These are phyloP conservation scores for Comarum palustre DNA, from an alignment of 306 rosid genomes.

Conservation along the genomic window DNA sequence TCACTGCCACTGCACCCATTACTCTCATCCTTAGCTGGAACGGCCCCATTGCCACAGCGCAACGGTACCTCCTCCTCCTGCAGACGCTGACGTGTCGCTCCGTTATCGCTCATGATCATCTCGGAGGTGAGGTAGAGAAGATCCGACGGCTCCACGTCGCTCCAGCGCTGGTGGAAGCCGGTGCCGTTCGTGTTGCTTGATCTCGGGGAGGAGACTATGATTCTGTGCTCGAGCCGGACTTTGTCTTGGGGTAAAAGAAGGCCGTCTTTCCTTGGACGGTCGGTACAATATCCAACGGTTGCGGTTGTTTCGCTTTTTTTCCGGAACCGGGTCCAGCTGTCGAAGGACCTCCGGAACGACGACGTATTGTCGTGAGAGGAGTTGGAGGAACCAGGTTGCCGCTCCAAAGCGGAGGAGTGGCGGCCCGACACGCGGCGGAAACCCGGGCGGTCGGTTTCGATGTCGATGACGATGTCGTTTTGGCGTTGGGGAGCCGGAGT, in stretches of 20 bases:
- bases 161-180: slow-evolving; percentile 59
- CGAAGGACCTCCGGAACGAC: slow-evolving; percentile 63
- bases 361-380: slow-evolving; percentile 11
- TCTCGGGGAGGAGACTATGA: slow-evolving; percentile 52
- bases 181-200: not conserved
- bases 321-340: slow-evolving; percentile 35
- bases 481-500: not conserved
- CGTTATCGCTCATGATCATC: slow-evolving; percentile 55
- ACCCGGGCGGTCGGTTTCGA: slow-evolving; percentile 33
- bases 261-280: slow-evolving; percentile 66
- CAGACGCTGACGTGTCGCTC: slow-evolving; percentile 16
- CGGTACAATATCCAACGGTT: slow-evolving; percentile 40
- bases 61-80: slow-evolving; percentile 2
- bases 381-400: not conserved
- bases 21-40: not conserved
- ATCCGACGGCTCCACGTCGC: slow-evolving; percentile 71
- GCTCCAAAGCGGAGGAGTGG: slow-evolving; percentile 73
- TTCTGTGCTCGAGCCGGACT: slow-evolving; percentile 61
- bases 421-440: slow-evolving; percentile 45
- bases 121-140: slow-evolving; percentile 67
- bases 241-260: slow-evolving; percentile 36
- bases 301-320: slow-evolving; percentile 21
- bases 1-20: slow-evolving; percentile 21
- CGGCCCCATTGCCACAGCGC: not conserved
- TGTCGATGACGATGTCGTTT: slow-evolving; percentile 14